Percentiles rank a stretch among this genome's conserved stretches.
These are phyloP conservation scores for Cytospora leucostoma DNA, from an alignment of 2,329 filamentous ascomycete species.

Conservation along the genomic window DNA sequence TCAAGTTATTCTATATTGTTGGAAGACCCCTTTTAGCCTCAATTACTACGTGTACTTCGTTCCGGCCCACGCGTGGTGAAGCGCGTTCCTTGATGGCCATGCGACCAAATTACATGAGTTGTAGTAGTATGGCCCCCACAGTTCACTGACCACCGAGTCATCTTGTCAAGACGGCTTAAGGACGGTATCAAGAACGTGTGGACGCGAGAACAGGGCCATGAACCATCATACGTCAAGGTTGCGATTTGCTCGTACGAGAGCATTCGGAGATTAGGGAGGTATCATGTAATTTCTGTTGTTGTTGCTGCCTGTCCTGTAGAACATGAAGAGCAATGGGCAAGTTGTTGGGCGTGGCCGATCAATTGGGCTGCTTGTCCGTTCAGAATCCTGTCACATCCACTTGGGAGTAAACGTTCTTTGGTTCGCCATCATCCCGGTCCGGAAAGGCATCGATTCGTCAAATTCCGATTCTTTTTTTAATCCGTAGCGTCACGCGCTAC, in stretches of 20 bases:
- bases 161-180: not conserved
- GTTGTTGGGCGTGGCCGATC: not conserved
- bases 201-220: not conserved
- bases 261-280: not conserved
- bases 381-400: constrained; percentile 18
- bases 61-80: not conserved
- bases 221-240: not conserved
- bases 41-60: no score
- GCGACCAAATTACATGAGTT: not conserved
- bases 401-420: constrained; percentile 5
- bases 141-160: not conserved
- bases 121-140: not conserved
- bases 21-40: no score
- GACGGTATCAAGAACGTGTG: not conserved
- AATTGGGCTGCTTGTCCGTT: not conserved
- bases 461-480: constrained; percentile 37
- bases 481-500: constrained; percentile 50
- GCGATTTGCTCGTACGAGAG: not conserved
- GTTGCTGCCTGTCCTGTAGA: constrained; percentile 5
- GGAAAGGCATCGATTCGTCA: constrained; percentile 32
- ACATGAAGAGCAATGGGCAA: constrained; percentile 2
- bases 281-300: constrained; percentile 15
- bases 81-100: not conserved
- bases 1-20: no score
- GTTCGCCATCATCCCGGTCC: constrained; percentile 24